Base-by-base conservation (phyloP, 768 basidiomycete species). In the Leccinellum luteum region DNA sequence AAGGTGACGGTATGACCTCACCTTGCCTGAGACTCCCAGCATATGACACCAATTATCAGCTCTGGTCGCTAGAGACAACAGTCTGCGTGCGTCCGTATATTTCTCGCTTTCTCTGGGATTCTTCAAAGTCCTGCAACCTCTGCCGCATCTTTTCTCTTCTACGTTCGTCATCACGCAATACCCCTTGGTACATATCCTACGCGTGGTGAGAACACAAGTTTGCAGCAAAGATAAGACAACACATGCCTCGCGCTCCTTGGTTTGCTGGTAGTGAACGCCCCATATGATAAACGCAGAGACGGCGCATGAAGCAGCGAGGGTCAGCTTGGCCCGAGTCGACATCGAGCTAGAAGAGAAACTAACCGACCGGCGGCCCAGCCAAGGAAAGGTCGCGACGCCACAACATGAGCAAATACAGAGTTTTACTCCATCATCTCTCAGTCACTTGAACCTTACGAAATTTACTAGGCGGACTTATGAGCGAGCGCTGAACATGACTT, bases 101-200 rank as follows among this genome's bases (percentile, higher is more conserved):
- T 61, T 84, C 84, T 27, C 86, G 80, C 66, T 84, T 91, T 62
- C 76, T 76, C 59, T 77, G 76, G 0, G 90, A 91, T 49, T 81
- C 80, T 50, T 81, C 75, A 23, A 86, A 72, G 0, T 84, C 87
- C 57, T 79, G 81, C 69, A 87, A 81, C 60, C 86, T 79, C 70
- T 85, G 81, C 49, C 63, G 78, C 81, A 82, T 82, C 74, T 93
- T 94, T 66, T 85, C 82, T 65, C 72, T 77, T 59, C 89, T 78
- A 25, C 93, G 85, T 64, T 86, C 90, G 66, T 98, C 95, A 68
- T 97, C 94, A 52, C 86, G 83, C 48, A 96, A 66, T 3, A 97
- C 95, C 25, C 94, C 94, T 68, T 87, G 79, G 68, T 90, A 96
- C 94, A 97, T 97, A 28, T 76, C 85, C 94, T 98, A 58, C 28